Evolutionary conservation across 1,284 basidiomycete species (phyloP), one percentile per base, ranked within the genome.

Genomic region (Ceratobasidium sp.): DNA sequence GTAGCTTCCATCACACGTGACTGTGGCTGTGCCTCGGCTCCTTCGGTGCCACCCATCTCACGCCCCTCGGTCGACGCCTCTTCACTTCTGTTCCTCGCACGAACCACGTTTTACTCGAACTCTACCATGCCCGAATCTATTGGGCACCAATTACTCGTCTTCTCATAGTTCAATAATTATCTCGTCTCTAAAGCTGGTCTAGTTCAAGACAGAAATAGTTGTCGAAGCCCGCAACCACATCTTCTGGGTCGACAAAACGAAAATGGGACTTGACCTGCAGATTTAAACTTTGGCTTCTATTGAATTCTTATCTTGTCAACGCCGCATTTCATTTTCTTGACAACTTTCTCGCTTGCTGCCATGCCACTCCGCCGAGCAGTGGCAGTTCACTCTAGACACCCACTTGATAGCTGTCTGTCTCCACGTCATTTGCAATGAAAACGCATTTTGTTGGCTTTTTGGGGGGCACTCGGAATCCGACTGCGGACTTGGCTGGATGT

Each of bases 401-500:
- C 15, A 62, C 33, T 42, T 17, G n/a, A 40, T 38, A 62, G n/a
- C 15, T 38, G 26, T 33, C 57, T 28, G 12, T 26, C 15, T 56
- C 15, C 12, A 9, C 54, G 26, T 26, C 23, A 33, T 33, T 33
- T 33, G 33, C 33, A 33, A 33, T 7, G 46, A 48, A 48, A 48
- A 10, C 1, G 46, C 46, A 3, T 17, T 48, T 48, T 48, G 46
- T 38, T 59, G 26, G 57, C 57, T 59, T 59, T 59, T 59, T 33
- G 33, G 38, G 33, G 33, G 13, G 15, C 15, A n/a, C 38, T 62
- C 42, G 38, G 10, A 17, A 40, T 62, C 59, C 38, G 33, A 20
- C 59, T 62, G 42, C 38, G 59, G 57, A 59, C 59, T 42, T 62
- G 59, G 33, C 59, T 40, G 33, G 52, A 50, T 54, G 20, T 54